Evolutionary conservation across 306 rosid genomes (phyloP), one percentile per base, ranked within the genome.

Genomic region (Fragaria iinumae): DNA sequence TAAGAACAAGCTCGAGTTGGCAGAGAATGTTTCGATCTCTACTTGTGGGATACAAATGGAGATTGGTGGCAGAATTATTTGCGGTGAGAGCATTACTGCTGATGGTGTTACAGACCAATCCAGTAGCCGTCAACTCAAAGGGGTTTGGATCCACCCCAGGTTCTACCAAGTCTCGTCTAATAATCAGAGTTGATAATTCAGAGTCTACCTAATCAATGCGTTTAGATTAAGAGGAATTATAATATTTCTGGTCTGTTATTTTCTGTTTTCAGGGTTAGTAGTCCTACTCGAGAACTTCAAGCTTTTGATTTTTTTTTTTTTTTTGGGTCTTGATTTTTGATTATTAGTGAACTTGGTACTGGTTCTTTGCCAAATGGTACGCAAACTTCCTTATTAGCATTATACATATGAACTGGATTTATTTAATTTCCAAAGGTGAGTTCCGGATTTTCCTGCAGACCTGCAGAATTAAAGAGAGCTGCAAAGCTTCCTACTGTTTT

Each of bases 101-200:
- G n/a, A 47, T n/a, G 72, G 13, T 17, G 20, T 7, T 60, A 43
- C 50, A 0, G 69, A 6, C 11, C 18, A 25, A 21, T 23, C 72
- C 38, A 12, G 11, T 16, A 36, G 2, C 8, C 60, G 45, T 32
- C 53, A 36, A 16, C 64, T 79, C 11, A 86, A 74, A 81, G 85
- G 85, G 34, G 76, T 80, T 5, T 86, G 89, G 89, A 74, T 86
- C 47, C 80, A 80, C 32, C 86, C 88, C 25, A 79, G 75, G 39
- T 73, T 76, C 72, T 9, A 66, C 29, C 57, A 49, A 12, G 25
- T 59, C 39, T 34, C 67, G 11, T 43, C 50, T 71, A 53, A 80
- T 12, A 34, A 25, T 49, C 77, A 52, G 29, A 76, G 11, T 21
- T 82, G 84, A 84, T 75, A 36, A 66, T 57, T 57, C 36, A 59